A percentile compares a stretch with the other conserved stretches of the same genome.
Conservation (phyloP, 1,284 basidiomycete genomes). For the Naganishia albida region DNA sequence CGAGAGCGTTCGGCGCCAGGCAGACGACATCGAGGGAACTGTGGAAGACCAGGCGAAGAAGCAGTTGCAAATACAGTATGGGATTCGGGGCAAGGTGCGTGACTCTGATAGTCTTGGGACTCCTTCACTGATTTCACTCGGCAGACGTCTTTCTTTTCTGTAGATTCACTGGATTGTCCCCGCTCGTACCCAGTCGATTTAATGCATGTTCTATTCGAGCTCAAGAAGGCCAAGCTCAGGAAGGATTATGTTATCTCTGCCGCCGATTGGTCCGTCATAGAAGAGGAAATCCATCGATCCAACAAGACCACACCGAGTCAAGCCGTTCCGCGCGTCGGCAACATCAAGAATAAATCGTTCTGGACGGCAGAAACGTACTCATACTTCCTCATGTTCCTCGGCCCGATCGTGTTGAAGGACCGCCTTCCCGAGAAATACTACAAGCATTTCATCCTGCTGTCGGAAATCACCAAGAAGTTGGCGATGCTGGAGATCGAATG, state of each 20-base stretch:
- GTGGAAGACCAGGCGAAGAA: neutral
- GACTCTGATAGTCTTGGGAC: no score
- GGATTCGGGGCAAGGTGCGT: neutral
- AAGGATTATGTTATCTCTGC: neutral
- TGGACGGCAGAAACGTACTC: neutral
- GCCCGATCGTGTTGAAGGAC: neutral
- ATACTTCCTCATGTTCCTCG: neutral
- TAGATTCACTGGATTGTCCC: neutral
- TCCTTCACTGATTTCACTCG: no score
- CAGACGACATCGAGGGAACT: neutral
- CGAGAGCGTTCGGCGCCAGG: neutral
- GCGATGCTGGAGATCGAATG: neutral
- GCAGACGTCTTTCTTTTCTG: neutral
- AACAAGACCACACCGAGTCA: neutral
- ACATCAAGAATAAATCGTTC: neutral
- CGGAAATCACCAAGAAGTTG: neutral
- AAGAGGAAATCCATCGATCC: neutral
- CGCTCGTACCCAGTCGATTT: neutral
- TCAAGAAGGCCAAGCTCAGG: no score
- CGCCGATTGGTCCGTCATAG: neutral
- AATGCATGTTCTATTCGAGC: conserved; percentile 4
- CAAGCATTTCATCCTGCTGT: neutral
- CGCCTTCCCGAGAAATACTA: neutral
- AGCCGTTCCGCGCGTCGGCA: neutral
- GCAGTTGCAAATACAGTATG: neutral